Base-by-base conservation (phyloP, 2,329 filamentous ascomycete genomes). In the Hypoxylon sp. region DNA sequence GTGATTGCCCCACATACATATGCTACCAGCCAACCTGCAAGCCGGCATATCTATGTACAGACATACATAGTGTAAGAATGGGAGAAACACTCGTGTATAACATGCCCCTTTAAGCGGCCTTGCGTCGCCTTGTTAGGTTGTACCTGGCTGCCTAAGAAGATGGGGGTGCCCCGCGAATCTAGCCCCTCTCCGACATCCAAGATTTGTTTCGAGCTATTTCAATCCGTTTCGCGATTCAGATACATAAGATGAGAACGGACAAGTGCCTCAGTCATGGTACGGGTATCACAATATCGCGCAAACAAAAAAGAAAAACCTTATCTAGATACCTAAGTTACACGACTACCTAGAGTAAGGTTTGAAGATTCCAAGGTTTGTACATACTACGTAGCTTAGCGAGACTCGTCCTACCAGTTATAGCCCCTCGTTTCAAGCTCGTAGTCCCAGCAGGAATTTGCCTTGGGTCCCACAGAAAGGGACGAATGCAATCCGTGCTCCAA, bases 1-100 rank as follows among this genome's bases (percentile, higher is more conserved):
- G 16, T 16, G 18, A 18, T 36, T 61, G 44, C 59, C 64, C 64
- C 64, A 62, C 60, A 63, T 44, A 62, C 60, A 63, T 44, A 56
- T 32, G 4, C 6, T 59, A 40, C 40, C 61, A 53, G 44, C 14
- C 24, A 36, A 22, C 20, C 44, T 42, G 38, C 22, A 28, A 57
- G 30, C 46, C 59, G 59, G 59, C 59, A 55, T 20, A 46, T 45
- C 33, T 45, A n/a, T n/a, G n/a, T n/a, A n/a, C n/a, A n/a, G n/a
- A n/a, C n/a, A n/a, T n/a, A n/a, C n/a, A n/a, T n/a, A 52, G 49
- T 50, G 55, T 51, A 36, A 52, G 16, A 45, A 38, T 30, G 26
- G 26, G 18, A 32, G 32, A 36, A 42, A 33, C 26, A 22, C 8
- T 59, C 36, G 18, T 20, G 45, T 42, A 49, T 42, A 38, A 32